These are phyloP conservation scores for Cucurbita argyrosperma DNA, from an alignment of 306 rosid species.

Conservation along the genomic window DNA sequence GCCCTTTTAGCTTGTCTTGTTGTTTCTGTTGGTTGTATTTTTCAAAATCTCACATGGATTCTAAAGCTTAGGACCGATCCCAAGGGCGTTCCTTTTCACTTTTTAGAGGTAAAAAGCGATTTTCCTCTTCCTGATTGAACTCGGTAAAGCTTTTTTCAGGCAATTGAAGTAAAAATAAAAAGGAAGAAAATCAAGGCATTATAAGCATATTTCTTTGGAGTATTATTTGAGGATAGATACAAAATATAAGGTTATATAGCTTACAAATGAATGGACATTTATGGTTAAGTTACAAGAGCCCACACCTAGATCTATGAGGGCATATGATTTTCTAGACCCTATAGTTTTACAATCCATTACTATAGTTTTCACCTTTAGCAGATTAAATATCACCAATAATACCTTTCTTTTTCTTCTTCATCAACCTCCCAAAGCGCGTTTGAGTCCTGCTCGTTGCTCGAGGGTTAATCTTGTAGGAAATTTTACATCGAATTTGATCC, in stretches of 20 bases:
- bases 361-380: not conserved
- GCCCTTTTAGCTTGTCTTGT: not conserved
- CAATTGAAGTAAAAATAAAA: not conserved
- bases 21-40: not conserved
- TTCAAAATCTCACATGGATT: not conserved
- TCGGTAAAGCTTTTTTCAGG: too few relatives aligned
- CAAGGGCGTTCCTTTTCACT: not conserved
- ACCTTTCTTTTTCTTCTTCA: not conserved
- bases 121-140: too few relatives aligned
- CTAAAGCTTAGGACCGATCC: not conserved
- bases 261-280: not conserved
- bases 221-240: not conserved
- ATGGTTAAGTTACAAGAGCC: not conserved
- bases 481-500: constrained; percentile 65
- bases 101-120: not conserved
- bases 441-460: constrained; percentile 65
- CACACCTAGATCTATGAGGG: not conserved
- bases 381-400: not conserved
- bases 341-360: not conserved
- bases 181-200: not conserved
- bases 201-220: too few relatives aligned
- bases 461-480: constrained; percentile 59
- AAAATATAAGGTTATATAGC: not conserved
- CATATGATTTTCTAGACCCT: not conserved
- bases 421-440: constrained; percentile 40